phyloP scores from a whole-genome alignment of 371 early-diverging fungal genomes.

The Cokeromyces recurvatus region DNA sequence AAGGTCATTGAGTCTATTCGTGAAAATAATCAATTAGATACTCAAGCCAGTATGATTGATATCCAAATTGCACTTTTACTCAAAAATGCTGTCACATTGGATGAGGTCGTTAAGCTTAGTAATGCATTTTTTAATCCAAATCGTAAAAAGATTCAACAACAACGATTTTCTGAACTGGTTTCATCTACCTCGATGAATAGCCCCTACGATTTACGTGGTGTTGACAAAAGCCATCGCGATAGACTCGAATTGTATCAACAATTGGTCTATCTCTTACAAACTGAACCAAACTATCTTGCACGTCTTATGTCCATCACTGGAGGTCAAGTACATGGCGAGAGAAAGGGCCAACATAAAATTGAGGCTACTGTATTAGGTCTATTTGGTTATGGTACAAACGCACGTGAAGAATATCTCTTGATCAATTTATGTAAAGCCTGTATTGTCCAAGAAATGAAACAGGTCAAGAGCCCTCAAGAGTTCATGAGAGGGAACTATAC shows the following conservation, averaged over 20 bases:
- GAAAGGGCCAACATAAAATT: slow-evolving; percentile 56
- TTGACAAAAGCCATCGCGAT: slow-evolving; percentile 84
- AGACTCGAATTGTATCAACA: slow-evolving; percentile 85
- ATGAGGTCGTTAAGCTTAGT: slow-evolving; percentile 79
- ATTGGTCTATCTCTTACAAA: slow-evolving; percentile 94
- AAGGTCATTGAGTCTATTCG: slow-evolving; percentile 84
- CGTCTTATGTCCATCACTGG: slow-evolving; percentile 83
- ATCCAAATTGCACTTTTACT: slow-evolving; percentile 96
- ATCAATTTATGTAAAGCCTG: slow-evolving; percentile 91
- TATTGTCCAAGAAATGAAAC: slow-evolving; percentile 87
- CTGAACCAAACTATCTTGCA: slow-evolving; percentile 90
- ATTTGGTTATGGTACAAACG: slow-evolving; percentile 95
- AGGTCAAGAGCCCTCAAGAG: slow-evolving; percentile 77
- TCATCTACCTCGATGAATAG: slow-evolving; percentile 16
- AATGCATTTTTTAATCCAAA: slow-evolving; percentile 38
- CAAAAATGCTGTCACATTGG: slow-evolving; percentile 92
- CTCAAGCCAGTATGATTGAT: slow-evolving; percentile 86
- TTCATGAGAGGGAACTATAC: slow-evolving; percentile 92
- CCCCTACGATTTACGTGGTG: slow-evolving; percentile 55
- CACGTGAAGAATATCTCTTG: slow-evolving; percentile 95
- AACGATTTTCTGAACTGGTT: slow-evolving; percentile 39
- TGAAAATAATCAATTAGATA: slow-evolving; percentile 85
- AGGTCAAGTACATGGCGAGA: slow-evolving; percentile 44
- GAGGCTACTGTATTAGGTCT: slow-evolving; percentile 88
- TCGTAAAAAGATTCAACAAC: slow-evolving; percentile 48